These are phyloP conservation scores for Trichoderma sp. DNA, from an alignment of 2,329 filamentous ascomycete genomes.

Conservation along the genomic window DNA sequence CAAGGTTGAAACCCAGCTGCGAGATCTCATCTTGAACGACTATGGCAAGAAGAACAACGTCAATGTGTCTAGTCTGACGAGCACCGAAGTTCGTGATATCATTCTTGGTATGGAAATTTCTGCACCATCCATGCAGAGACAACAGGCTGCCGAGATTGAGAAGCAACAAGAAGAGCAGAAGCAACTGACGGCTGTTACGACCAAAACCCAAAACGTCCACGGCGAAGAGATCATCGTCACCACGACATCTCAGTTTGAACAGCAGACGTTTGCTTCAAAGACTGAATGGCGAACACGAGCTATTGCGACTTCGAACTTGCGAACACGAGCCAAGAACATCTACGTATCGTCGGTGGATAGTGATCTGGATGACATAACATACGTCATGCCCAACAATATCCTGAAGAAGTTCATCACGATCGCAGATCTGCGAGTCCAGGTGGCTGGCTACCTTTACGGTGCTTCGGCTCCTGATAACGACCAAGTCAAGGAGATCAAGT, in stretches of 20 bases:
- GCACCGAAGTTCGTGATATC: slow-evolving; percentile 94
- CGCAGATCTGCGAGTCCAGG: slow-evolving; percentile 91
- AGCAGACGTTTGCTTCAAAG: slow-evolving; percentile 96
- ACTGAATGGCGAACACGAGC: slow-evolving; percentile 97
- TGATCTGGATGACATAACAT: slow-evolving; percentile 85
- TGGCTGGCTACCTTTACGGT: slow-evolving; percentile 93
- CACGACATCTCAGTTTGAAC: slow-evolving; percentile 96
- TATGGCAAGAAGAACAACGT: slow-evolving; percentile 99
- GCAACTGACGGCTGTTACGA: slow-evolving; percentile 94
- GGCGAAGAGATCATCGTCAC: slow-evolving; percentile 98
- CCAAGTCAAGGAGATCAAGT: slow-evolving; percentile 94
- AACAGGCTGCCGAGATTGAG: slow-evolving; percentile 97
- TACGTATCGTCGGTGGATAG: slow-evolving; percentile 97
- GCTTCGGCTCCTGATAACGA: slow-evolving; percentile 89
- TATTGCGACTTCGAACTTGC: slow-evolving; percentile 92
- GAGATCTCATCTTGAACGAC: slow-evolving; percentile 94
- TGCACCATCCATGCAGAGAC: slow-evolving; percentile 94
- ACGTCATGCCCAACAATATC: slow-evolving; percentile 99
- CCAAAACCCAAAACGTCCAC: slow-evolving; percentile 95
- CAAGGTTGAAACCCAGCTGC: slow-evolving; percentile 95
- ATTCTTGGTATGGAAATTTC: slow-evolving; percentile 99
- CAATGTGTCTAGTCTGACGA: slow-evolving; percentile 94
- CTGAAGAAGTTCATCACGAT: slow-evolving; percentile 98
- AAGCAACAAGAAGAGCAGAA: slow-evolving; percentile 97
- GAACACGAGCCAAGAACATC: slow-evolving; percentile 94